phyloP scores from a whole-genome alignment of 257 asterid species.

The Solanum medicagineum region DNA sequence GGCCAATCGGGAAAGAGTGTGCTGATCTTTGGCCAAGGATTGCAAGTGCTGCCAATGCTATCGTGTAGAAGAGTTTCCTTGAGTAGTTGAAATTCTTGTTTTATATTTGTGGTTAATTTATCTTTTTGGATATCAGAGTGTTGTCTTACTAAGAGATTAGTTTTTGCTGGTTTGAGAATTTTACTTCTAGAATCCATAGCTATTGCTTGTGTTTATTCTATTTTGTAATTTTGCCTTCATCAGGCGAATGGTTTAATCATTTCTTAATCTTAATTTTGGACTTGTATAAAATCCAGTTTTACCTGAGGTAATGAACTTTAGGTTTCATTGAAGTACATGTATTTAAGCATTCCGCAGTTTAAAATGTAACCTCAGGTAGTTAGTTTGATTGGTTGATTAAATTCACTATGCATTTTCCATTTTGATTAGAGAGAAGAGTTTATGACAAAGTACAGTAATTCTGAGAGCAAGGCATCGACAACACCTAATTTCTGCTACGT shows the following conservation, averaged over 20 bases:
- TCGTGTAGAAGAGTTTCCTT: conserved; percentile 11
- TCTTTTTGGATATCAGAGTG: not conserved
- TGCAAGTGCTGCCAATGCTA: conserved; percentile 53
- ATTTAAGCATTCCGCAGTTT: not conserved
- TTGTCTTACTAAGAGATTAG: not conserved
- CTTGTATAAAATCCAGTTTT: not conserved
- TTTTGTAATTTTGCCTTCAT: not conserved
- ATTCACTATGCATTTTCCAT: not conserved
- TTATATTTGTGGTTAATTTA: not conserved
- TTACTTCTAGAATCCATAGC: not conserved
- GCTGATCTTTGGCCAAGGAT: conserved; percentile 60
- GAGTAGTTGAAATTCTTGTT: not conserved
- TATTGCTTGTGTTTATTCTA: not conserved
- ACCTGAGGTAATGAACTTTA: not conserved
- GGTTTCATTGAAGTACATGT: not conserved
- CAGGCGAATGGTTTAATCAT: not conserved
- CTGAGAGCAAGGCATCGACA: not conserved
- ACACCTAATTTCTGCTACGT: not conserved
- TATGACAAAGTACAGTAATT: not conserved
- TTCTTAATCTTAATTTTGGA: not conserved
- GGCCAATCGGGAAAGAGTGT: conserved; percentile 46
- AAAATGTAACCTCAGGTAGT: not conserved
- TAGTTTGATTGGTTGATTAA: not conserved
- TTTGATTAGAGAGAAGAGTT: not conserved
- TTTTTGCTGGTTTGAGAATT: not conserved